These are phyloP conservation scores for Penicillium sclerotigenum DNA, from an alignment of 2,329 filamentous ascomycete species.

Conservation along the genomic window DNA sequence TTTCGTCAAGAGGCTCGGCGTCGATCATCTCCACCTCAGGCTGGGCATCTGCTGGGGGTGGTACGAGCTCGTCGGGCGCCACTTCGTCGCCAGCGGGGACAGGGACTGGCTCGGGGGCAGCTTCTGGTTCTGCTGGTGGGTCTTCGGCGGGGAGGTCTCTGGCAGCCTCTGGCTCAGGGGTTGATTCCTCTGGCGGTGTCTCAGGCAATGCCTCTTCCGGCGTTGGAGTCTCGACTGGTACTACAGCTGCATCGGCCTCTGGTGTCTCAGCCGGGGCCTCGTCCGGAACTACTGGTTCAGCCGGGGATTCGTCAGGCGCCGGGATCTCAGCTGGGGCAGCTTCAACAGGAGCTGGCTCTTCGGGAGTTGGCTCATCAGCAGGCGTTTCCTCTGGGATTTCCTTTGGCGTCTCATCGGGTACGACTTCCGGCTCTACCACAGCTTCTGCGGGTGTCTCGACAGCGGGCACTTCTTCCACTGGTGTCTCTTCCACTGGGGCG, in stretches of 20 bases:
- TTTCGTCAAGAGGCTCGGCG: conserved; percentile 5
- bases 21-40: conserved; percentile 1
- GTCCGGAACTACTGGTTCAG: conserved; percentile 7
- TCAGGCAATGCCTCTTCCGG: conserved; percentile 4
- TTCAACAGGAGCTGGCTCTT: conserved; percentile 11
- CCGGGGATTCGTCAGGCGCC: conserved; percentile 7
- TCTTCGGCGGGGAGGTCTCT: conserved; percentile 7
- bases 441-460: background rate
- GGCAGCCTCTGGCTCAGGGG: conserved; percentile 1
- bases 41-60: background rate
- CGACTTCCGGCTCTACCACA: conserved; percentile 2
- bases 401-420: conserved; percentile 5
- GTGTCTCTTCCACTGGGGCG: conserved; percentile 15
- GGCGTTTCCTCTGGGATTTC: conserved; percentile 3
- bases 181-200: conserved; percentile 2
- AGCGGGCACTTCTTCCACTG: conserved; percentile 11
- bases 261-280: conserved; percentile 4
- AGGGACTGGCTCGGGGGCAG: conserved; percentile 6
- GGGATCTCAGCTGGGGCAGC: conserved; percentile 5
- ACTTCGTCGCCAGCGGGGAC: conserved; percentile 9
- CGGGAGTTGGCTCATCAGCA: background rate
- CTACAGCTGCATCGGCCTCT: conserved; percentile 6
- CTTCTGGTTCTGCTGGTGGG: conserved; percentile 8
- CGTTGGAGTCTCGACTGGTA: background rate
- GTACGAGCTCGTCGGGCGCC: conserved; percentile 4